phyloP scores from a whole-genome alignment of 1,284 basidiomycete species.

The Trametes sp. region DNA sequence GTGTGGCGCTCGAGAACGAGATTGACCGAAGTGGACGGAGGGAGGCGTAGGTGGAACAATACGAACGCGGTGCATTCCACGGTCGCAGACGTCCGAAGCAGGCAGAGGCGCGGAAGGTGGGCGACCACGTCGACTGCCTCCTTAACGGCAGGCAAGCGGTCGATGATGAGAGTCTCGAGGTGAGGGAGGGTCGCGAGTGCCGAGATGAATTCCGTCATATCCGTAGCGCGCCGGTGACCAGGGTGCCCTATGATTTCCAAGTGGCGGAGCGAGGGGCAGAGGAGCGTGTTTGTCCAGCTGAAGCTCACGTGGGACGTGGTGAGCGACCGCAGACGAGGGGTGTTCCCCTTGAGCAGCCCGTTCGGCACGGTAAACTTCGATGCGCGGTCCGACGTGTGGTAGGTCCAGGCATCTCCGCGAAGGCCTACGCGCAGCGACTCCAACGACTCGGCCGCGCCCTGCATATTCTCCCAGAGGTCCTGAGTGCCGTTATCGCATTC shows the following conservation, averaged over 20 bases:
- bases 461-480: slow-evolving; percentile 6
- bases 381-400: background rate
- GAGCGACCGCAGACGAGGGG: slow-evolving; percentile 9
- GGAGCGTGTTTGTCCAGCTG: slow-evolving; percentile 13
- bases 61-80: background rate
- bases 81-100: background rate
- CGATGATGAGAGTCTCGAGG: slow-evolving; percentile 8
- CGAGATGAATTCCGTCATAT: slow-evolving; percentile 1
- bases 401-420: slow-evolving; percentile 10
- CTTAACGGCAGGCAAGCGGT: background rate
- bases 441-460: background rate
- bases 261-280: slow-evolving; percentile 17
- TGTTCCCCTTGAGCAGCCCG: slow-evolving; percentile 3
- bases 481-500: slow-evolving; percentile 9
- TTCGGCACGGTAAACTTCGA: slow-evolving; percentile 10
- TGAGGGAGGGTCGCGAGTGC: background rate
- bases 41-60: slow-evolving; percentile 1
- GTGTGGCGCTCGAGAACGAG: background rate
- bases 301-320: slow-evolving; percentile 15
- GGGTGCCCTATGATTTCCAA: slow-evolving; percentile 13
- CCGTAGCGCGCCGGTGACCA: background rate
- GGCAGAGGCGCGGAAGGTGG: background rate
- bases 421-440: slow-evolving; percentile 15
- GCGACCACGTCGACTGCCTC: background rate
- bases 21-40: background rate